phyloP scores from a whole-genome alignment of 371 early-diverging fungal species.

The Apophysomyces elegans region DNA sequence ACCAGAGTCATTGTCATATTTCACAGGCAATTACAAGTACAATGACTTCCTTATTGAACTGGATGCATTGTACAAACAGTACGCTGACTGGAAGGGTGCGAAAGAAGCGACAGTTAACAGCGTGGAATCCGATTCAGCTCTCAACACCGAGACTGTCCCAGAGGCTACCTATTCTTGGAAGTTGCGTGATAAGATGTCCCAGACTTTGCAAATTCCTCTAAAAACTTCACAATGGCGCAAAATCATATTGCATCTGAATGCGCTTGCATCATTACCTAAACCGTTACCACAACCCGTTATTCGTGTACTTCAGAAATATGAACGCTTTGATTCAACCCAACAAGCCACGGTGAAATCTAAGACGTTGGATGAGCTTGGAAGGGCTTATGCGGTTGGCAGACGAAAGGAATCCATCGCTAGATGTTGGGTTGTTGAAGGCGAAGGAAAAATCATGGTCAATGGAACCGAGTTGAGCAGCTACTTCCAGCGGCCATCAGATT shows the following conservation, averaged over 20 bases:
- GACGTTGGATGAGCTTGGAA: constrained; percentile 74
- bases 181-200: constrained; percentile 57
- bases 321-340: constrained; percentile 34
- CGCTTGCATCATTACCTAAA: constrained; percentile 57
- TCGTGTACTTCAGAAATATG: constrained; percentile 47
- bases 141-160: constrained; percentile 16
- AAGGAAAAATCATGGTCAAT: constrained; percentile 82
- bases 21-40: constrained; percentile 87
- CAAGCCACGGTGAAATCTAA: constrained; percentile 36
- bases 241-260: constrained; percentile 57
- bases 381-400: constrained; percentile 81
- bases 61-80: constrained; percentile 64
- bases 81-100: constrained; percentile 33
- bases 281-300: constrained; percentile 54
- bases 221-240: constrained; percentile 71
- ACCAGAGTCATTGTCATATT: constrained; percentile 82
- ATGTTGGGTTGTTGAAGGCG: constrained; percentile 82
- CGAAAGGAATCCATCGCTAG: constrained; percentile 86
- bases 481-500: constrained; percentile 71
- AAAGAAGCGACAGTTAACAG: constrained; percentile 18
- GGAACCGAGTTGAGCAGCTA: constrained; percentile 79
- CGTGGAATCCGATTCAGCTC: constrained; percentile 16
- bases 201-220: constrained; percentile 58
- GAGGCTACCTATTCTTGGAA: constrained; percentile 54
- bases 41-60: constrained; percentile 75